Percentiles rank a stretch among this genome's conserved stretches.
These are phyloP conservation scores for Entomortierella lignicola DNA, from an alignment of 192 early-diverging fungal genomes.

Conservation along the genomic window DNA sequence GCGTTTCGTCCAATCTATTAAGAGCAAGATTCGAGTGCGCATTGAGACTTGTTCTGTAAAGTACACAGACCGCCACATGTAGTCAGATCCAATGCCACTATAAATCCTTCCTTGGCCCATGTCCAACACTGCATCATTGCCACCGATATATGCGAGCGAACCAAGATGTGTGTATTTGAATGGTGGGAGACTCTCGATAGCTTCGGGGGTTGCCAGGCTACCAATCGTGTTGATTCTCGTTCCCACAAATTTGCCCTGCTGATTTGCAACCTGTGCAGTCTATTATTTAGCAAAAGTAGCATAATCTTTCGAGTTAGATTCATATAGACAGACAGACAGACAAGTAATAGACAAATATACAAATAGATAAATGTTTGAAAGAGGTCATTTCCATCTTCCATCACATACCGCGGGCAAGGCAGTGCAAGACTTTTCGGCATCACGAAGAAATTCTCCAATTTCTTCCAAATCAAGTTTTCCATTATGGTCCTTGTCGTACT, in stretches of 20 bases:
- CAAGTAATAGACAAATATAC: too few relatives aligned
- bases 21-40: constrained; percentile 48
- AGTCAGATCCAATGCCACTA: constrained; percentile 64
- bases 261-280: constrained; percentile 70
- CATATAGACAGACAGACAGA: too few relatives aligned
- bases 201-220: constrained; percentile 20
- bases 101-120: constrained; percentile 60
- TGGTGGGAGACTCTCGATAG: constrained; percentile 54
- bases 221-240: constrained; percentile 55
- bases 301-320: neutral
- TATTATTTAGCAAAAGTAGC: constrained; percentile 8
- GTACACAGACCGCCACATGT: constrained; percentile 68
- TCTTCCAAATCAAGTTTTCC: constrained; percentile 65
- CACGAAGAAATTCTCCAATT: constrained; percentile 57
- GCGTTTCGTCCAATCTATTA: constrained; percentile 60
- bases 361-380: neutral
- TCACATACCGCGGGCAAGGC: constrained; percentile 62
- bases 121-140: constrained; percentile 66
- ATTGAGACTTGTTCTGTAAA: constrained; percentile 66
- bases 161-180: constrained; percentile 77
- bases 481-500: constrained; percentile 63
- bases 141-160: constrained; percentile 76
- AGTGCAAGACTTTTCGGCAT: constrained; percentile 65
- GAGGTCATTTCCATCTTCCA: neutral
- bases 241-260: constrained; percentile 65